These are phyloP conservation scores for Ogataea paraovalis DNA, from an alignment of 805 yeast genomes.

Conservation along the genomic window DNA sequence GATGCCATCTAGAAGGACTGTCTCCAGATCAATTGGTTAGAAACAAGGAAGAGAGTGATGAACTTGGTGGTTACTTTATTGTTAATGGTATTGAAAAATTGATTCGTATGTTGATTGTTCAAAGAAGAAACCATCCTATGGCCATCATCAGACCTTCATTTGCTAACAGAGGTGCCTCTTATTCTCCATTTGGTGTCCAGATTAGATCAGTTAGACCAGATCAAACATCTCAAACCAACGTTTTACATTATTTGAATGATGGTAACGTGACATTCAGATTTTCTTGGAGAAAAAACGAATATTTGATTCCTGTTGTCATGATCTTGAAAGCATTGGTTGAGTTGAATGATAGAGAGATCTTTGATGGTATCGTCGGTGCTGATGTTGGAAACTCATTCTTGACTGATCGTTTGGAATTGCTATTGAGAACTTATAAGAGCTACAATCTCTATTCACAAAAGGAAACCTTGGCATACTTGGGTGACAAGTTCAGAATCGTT, in stretches of 20 bases:
- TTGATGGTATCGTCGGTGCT: constrained; percentile 92
- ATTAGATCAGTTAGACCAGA: constrained; percentile 93
- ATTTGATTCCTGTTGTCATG: constrained; percentile 89
- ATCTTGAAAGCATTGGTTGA: constrained; percentile 85
- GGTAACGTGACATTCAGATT: constrained; percentile 96
- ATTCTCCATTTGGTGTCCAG: constrained; percentile 88
- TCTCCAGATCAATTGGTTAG: constrained; percentile 79
- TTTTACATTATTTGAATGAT: constrained; percentile 90
- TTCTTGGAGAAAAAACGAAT: constrained; percentile 96
- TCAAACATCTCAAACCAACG: constrained; percentile 96
- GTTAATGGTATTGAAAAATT: constrained; percentile 96
- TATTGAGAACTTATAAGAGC: constrained; percentile 81
- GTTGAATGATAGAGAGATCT: constrained; percentile 90
- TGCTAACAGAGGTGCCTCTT: constrained; percentile 88
- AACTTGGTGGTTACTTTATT: constrained; percentile 92
- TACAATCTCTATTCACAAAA: constrained; percentile 74
- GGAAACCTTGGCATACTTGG: constrained; percentile 90
- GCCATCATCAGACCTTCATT: constrained; percentile 94
- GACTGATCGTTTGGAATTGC: constrained; percentile 94
- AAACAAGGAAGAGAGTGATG: constrained; percentile 87
- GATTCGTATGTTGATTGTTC: constrained; percentile 95
- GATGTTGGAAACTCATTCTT: constrained; percentile 86
- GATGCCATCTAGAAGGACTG: constrained; percentile 84
- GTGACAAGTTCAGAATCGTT: constrained; percentile 93
- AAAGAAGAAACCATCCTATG: constrained; percentile 97